Evolutionary conservation across 129 eudicot genomes (phyloP), one percentile per base, ranked within the genome.

Genomic region (Scalesia atractyloides): DNA sequence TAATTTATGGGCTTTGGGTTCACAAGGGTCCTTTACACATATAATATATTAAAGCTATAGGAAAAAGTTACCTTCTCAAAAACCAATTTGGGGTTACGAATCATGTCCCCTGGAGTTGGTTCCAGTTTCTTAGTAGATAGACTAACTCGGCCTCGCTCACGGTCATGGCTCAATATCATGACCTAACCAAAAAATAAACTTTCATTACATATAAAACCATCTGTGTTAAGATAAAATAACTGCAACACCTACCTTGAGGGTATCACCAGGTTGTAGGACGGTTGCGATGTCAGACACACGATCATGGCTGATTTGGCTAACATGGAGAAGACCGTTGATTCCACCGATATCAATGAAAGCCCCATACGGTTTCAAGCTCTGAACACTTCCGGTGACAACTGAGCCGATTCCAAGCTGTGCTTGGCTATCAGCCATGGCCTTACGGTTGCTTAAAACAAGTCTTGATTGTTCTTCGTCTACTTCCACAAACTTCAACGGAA

Each of bases 61-160:
- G 62, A n/a, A 13, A 22, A n/a, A 9, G 20, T 61, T 87, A 93
- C 97, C 97, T 89, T 93, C 84, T 89, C 97, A 56, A 89, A 93
- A 68, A 93, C 97, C 13, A 93, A 85, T 84, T 86, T 85, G 24
- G 98, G 98, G 75, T 93, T 89, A 19, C 96, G 97, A 79, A 93
- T 89, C 98, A 89, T 93, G 87, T 93, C 98, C 13, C 98, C 97
- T 9, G 98, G 98, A 17, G 98, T 89, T 2, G 98, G 98, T 72
- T 93, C 97, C 11, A 93, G 81, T 85, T 93, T 93, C 87, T 93
- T 93, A 5, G 97, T 93, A 8, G 97, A 93, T 11, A 93, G 90
- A 77, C 97, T 93, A 74, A 93, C 97, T 56, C 98, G 83, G 46
- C 98, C 97, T 79, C 98, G 84, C 59, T 93, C 98, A 24, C 98